These are phyloP conservation scores for Yamadazyma trypodendri DNA, from an alignment of 1,139 yeast genomes.

Conservation along the genomic window DNA sequence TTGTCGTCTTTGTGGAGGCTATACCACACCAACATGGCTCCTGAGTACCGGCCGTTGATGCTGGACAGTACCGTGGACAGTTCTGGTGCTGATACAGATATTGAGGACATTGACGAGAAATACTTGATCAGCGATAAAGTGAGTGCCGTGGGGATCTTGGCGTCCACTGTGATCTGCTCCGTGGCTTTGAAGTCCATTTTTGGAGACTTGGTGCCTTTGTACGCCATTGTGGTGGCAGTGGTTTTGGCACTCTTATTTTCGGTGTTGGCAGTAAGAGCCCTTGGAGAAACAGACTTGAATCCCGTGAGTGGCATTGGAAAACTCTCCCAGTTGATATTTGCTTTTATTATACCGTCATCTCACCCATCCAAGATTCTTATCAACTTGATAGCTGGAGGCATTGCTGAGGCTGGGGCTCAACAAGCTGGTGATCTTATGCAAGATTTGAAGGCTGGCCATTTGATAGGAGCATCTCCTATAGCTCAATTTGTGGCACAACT, in stretches of 20 bases:
- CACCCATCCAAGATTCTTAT: slow-evolving; percentile 82
- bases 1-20: slow-evolving; percentile 34
- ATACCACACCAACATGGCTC: neutral
- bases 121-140: slow-evolving; percentile 52
- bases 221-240: slow-evolving; percentile 67
- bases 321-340: slow-evolving; percentile 84
- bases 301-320: slow-evolving; percentile 98
- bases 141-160: slow-evolving; percentile 59
- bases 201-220: slow-evolving; percentile 68
- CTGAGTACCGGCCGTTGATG: slow-evolving; percentile 10
- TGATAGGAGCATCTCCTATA: slow-evolving; percentile 86
- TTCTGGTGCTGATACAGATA: neutral
- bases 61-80: neutral
- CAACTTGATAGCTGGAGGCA: slow-evolving; percentile 91
- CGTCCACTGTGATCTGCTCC: slow-evolving; percentile 68
- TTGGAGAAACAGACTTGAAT: slow-evolving; percentile 94
- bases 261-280: slow-evolving; percentile 84
- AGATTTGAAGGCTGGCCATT: slow-evolving; percentile 91
- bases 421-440: slow-evolving; percentile 99
- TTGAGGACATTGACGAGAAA: slow-evolving; percentile 20
- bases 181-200: slow-evolving; percentile 64
- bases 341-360: slow-evolving; percentile 69
- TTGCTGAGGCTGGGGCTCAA: slow-evolving; percentile 98
- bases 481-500: slow-evolving; percentile 91
- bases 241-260: slow-evolving; percentile 75